phyloP scores from a whole-genome alignment of 306 rosid genomes.

The Citrullus mucosospermus region DNA sequence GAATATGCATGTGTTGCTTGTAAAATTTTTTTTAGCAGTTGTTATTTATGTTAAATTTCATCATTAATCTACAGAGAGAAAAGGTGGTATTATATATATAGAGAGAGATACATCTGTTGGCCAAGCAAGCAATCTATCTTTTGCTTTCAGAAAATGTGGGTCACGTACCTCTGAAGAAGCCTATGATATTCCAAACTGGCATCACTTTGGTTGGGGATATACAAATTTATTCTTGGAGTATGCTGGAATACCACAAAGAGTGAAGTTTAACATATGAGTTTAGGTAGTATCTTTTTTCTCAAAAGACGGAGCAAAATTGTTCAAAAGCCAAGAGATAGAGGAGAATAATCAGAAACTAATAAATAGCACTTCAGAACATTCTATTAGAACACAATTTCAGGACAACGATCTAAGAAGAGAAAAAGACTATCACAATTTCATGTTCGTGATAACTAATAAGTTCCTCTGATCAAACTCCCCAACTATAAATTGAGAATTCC shows the following conservation, averaged over 20 bases:
- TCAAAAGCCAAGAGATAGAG: not conserved
- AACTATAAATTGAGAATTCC: not conserved
- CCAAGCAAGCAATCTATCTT: not conserved
- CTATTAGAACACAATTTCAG: not conserved
- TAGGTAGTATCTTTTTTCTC: not conserved
- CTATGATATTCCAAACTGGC: slow-evolving; percentile 83
- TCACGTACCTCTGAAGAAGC: slow-evolving; percentile 58
- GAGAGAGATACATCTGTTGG: not conserved
- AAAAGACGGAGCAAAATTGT: not conserved
- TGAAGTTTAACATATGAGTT: not conserved
- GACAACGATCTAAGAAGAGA: not conserved
- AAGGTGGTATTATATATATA: not conserved
- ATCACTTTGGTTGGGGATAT: slow-evolving; percentile 52
- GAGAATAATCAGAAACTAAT: not conserved
- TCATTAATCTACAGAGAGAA: not conserved
- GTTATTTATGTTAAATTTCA: not conserved
- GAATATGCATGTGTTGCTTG: not conserved
- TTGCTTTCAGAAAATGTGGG: not conserved
- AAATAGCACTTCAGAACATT: not conserved
- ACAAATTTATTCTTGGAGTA: slow-evolving; percentile 72
- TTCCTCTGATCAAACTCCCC: not conserved
- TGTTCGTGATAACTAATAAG: not conserved
- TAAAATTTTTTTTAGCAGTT: not conserved
- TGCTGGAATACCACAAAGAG: slow-evolving; percentile 42
- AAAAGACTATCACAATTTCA: not conserved